Evolutionary conservation across 2,329 filamentous ascomycete genomes (phyloP).

Genomic region (Clarireedia paspali): DNA sequence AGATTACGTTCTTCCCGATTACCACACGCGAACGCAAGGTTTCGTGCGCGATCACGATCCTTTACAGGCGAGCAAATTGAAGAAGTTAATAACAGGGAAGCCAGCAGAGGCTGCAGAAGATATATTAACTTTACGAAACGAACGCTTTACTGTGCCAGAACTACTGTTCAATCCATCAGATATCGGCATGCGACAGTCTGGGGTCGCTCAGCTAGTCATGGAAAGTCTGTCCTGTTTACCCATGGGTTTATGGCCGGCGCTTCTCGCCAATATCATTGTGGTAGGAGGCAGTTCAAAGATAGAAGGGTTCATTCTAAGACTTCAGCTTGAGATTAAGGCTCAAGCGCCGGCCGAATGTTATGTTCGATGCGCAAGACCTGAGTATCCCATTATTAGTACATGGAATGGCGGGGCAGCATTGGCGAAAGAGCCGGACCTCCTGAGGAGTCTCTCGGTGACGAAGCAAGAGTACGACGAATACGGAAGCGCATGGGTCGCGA

Average conservation of each 20-base stretch:
- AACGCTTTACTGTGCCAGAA: conserved; percentile 85
- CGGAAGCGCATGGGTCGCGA: conserved; percentile 66
- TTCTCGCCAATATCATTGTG: conserved; percentile 80
- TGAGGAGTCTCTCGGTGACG: conserved; percentile 67
- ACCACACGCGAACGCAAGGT: conserved; percentile 52
- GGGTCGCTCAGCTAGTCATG: conserved; percentile 74
- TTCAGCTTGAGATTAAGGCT: conserved; percentile 67
- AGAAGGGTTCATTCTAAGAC: conserved; percentile 70
- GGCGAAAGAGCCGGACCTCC: conserved; percentile 55
- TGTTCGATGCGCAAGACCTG: conserved; percentile 62
- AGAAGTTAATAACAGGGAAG: conserved; percentile 34
- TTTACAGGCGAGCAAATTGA: conserved; percentile 45
- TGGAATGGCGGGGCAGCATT: conserved; percentile 82
- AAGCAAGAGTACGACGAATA: conserved; percentile 86
- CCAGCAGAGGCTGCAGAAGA: conserved; percentile 58
- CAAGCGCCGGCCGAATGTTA: conserved; percentile 69
- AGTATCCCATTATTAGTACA: conserved; percentile 69
- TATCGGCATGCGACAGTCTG: conserved; percentile 75
- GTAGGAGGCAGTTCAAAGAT: conserved; percentile 81
- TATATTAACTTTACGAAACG: conserved; percentile 78
- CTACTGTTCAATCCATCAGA: conserved; percentile 81
- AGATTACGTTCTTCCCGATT: conserved; percentile 89
- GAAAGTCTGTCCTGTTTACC: conserved; percentile 70
- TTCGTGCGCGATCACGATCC: conserved; percentile 73
- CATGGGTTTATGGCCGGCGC: conserved; percentile 71